A percentile compares a stretch with the other conserved stretches of the same genome.
Conservation (phyloP, 352 stramenopile genomes). For the Globisporangium viniferum region DNA sequence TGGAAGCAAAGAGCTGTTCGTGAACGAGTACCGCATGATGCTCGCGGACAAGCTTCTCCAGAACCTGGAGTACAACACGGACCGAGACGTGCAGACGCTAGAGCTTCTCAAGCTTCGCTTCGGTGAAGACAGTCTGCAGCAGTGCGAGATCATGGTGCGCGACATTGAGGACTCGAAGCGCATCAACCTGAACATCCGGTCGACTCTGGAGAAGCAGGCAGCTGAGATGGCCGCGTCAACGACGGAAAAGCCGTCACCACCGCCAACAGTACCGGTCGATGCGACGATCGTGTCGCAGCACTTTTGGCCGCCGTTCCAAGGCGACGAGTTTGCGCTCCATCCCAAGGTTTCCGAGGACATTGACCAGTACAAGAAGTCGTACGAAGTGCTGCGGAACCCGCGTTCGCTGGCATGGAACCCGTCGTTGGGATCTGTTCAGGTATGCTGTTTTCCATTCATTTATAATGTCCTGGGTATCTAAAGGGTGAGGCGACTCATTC, state of each 20-base stretch:
- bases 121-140: constrained; percentile 91
- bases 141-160: constrained; percentile 98
- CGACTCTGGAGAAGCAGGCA: constrained; percentile 22
- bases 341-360: constrained; percentile 73
- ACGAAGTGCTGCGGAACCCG: constrained; percentile 93
- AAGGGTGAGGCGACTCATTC: background rate
- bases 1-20: constrained; percentile 97
- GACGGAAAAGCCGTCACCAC: background rate
- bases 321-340: constrained; percentile 90
- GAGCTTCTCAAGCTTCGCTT: constrained; percentile 98
- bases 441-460: constrained; percentile 14
- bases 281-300: constrained; percentile 96
- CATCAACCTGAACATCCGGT: constrained; percentile 89
- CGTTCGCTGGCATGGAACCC: constrained; percentile 92
- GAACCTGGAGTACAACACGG: constrained; percentile 93
- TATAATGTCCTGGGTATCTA: background rate
- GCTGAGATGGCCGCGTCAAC: background rate
- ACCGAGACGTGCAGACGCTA: constrained; percentile 92
- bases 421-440: constrained; percentile 90
- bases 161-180: constrained; percentile 97
- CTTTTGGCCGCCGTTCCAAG: constrained; percentile 97
- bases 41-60: constrained; percentile 95
- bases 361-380: constrained; percentile 88
- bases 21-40: constrained; percentile 99
- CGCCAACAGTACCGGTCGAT: constrained; percentile 46